Evolutionary conservation across 2,329 filamentous ascomycete genomes (phyloP), one percentile per base, ranked within the genome.

Genomic region (Trichoderma aggressivum): DNA sequence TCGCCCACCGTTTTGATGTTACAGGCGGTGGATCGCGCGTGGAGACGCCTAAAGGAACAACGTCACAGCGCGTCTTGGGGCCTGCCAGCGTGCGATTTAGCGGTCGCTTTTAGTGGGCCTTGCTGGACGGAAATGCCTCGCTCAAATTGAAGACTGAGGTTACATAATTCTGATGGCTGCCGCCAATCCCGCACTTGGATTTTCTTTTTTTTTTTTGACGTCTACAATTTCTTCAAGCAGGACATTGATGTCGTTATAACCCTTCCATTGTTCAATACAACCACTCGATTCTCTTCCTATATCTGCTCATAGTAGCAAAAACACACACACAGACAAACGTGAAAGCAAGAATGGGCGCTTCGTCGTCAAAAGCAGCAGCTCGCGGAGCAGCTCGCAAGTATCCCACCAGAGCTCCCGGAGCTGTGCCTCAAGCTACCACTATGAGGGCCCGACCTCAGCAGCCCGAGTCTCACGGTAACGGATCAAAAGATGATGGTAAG

Each of bases 311-410:
- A 62, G 3, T 8, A 28, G 59, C 14, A n/a, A 12, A 12, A 30
- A 7, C 30, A 34, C 30, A 18, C 34, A 30, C 4, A 5, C 34
- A n/a, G 14, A 5, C 39, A 56, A 60, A 11, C 2, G 11, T 7
- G 12, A n/a, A 21, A 53, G 5, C 18, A 8, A 61, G n/a, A 3
- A 72, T 72, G 71, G 71, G 71, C 16, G 64, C 71, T 8, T 72
- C 71, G n/a, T 72, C 71, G 18, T 72, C 71, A 12, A 72, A 72
- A 30, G 71, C 64, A 14, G 60, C 69, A 24, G 58, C 69, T 39
- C 63, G 62, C 30, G 71, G 70, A 63, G 69, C 71, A n/a, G 71
- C 71, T 60, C 83, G 85, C 70, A 85, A 81, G 73, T 86, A 84
- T 74, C 85, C 85, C 3, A 77, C 81, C 39, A 80, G 83, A 72